Evolutionary conservation across 2,329 filamentous ascomycete species (phyloP).

Genomic region (Aspergillus alliaceus): DNA sequence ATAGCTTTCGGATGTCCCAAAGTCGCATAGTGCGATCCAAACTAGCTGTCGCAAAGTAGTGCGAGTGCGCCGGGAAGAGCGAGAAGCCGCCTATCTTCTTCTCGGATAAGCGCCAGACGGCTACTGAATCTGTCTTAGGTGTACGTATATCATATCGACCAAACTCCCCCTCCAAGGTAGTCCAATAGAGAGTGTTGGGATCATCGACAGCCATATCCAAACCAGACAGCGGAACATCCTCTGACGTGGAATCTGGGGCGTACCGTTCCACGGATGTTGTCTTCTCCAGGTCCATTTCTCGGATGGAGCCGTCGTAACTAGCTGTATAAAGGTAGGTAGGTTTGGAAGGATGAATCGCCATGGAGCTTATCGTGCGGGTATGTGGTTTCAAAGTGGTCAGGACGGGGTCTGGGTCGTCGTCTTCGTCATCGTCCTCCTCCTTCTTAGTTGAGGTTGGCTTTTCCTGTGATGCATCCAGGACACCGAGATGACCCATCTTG

Average conservation of each 20-base stretch:
- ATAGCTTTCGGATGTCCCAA: constrained; percentile 82
- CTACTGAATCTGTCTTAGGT: constrained; percentile 53
- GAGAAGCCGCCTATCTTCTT: constrained; percentile 97
- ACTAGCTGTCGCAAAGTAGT: constrained; percentile 84
- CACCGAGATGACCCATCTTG: constrained; percentile 85
- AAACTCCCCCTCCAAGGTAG: constrained; percentile 77
- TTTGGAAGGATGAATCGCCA: constrained; percentile 74
- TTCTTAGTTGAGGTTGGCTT: constrained; percentile 42
- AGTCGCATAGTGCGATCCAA: constrained; percentile 86
- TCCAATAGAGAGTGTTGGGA: constrained; percentile 77
- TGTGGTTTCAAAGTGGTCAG: constrained; percentile 91
- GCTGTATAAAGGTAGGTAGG: constrained; percentile 75
- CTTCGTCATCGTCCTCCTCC: constrained; percentile 70
- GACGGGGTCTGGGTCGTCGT: constrained; percentile 67
- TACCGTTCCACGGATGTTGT: constrained; percentile 79
- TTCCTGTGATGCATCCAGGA: constrained; percentile 71
- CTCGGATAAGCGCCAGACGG: constrained; percentile 75
- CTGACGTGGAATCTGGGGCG: constrained; percentile 66
- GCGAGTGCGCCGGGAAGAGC: constrained; percentile 73
- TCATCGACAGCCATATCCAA: constrained; percentile 74
- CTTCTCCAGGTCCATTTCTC: constrained; percentile 79
- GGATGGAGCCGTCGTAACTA: constrained; percentile 90
- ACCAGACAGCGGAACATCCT: constrained; percentile 78
- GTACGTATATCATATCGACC: constrained; percentile 78
- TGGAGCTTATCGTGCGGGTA: constrained; percentile 80